Base-by-base conservation (phyloP, 805 yeast genomes). In the Kazachstania kunashirensis region DNA sequence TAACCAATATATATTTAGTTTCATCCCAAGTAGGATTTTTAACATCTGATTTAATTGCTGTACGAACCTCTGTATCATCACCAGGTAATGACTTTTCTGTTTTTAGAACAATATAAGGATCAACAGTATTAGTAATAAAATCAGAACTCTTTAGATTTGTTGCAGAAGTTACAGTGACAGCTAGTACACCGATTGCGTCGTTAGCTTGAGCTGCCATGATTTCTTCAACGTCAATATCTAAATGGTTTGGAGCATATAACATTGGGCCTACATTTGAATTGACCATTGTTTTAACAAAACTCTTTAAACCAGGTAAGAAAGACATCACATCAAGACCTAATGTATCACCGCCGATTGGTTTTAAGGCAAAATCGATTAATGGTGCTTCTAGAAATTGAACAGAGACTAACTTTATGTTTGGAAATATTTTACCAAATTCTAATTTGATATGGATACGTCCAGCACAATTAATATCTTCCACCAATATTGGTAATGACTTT, bases 261-360 rank as follows among this genome's bases (percentile, higher is more conserved):
- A 81, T 75, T 29, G 89, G 92, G 29, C 82, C 77, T 49, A 77
- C 75, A 46, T 64, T 79, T 33, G 82, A 62, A 57, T 83, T 80
- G 52, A 83, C 75, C 55, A 79, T 67, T 16, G 71, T 67, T 44
- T 78, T 81, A 37, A 83, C 86, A 51, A 82, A 77, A 3, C 76
- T 65, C 17, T 84, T 70, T 52, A 83, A 71, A 43, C 92, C 92
- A 4, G 94, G 94, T 45, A 83, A 70, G 48, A 82, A 68, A 3
- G 88, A 77, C 94, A 83, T 83, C 47, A 83, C 73, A 62, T 83
- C 94, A 30, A 83, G 53, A 43, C 94, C 94, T 42, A 83, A 69
- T n/a, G 88, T 78, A 55, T 83, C 89, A 62, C 94, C 92, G 56
- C 92, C 92, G 36, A 83, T 80, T 8, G 94, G 94, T 55, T 83